Percentiles rank a stretch among this genome's conserved stretches.
Evolutionary conservation across 2,329 filamentous ascomycete species (phyloP).

Genomic region (Graphilbum sp.): DNA sequence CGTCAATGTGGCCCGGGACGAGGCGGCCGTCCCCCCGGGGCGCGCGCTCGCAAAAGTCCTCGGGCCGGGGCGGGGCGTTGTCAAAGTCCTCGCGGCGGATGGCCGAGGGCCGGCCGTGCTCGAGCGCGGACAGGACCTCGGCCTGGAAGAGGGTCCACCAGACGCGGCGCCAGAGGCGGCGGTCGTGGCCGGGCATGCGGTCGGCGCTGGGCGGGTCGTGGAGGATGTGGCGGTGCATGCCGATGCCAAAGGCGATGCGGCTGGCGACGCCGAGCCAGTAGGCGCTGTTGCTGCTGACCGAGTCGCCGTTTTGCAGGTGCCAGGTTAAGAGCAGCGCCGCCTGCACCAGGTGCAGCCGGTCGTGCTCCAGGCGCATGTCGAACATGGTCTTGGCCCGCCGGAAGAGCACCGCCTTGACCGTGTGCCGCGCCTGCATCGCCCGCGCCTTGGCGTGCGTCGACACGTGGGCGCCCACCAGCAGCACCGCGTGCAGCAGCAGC

Average conservation of each 20-base stretch:
- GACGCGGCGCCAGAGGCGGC: conserved; percentile 19
- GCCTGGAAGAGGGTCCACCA: conserved; percentile 26
- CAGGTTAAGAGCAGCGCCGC: conserved; percentile 36
- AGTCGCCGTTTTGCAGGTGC: conserved; percentile 37
- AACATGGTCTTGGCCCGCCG: conserved; percentile 35
- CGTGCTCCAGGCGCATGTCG: conserved; percentile 34
- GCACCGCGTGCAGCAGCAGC: conserved; percentile 63
- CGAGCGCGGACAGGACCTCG: conserved; percentile 19
- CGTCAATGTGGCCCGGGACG: neutral
- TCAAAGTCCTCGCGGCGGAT: conserved; percentile 36
- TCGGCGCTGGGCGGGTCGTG: conserved; percentile 11
- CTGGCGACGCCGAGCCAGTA: conserved; percentile 35
- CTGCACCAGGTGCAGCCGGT: conserved; percentile 36
- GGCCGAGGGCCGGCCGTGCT: conserved; percentile 33
- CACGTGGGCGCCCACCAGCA: conserved; percentile 40
- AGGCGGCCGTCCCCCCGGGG: neutral
- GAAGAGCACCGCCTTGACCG: conserved; percentile 31
- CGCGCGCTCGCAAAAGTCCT: conserved; percentile 20
- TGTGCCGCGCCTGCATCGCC: conserved; percentile 16
- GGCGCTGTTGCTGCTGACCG: conserved; percentile 35
- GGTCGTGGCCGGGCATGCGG: conserved; percentile 15
- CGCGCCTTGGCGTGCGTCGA: conserved; percentile 14
- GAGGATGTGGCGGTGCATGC: conserved; percentile 27
- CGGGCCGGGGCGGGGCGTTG: conserved; percentile 23
- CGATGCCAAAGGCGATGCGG: conserved; percentile 33